Evolutionary conservation across 768 basidiomycete genomes (phyloP).

Genomic region (Coprinellus aureogranulatus): DNA sequence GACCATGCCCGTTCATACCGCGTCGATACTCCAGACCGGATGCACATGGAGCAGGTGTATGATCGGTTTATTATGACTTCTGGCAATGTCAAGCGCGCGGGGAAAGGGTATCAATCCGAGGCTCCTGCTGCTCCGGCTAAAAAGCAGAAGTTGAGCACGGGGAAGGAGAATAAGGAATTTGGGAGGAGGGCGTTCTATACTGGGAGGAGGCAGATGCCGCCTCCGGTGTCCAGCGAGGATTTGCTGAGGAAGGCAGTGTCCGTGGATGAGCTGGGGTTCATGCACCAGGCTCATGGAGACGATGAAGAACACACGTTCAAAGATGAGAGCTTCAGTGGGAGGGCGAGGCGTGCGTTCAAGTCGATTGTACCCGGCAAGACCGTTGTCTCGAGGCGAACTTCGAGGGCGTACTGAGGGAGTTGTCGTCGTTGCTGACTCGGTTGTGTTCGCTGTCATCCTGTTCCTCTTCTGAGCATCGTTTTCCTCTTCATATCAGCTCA

Average conservation of each 20-base stretch:
- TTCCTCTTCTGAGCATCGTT: not conserved
- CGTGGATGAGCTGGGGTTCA: conserved; percentile 66
- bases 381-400: conserved; percentile 48
- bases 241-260: conserved; percentile 42
- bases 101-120: conserved; percentile 80
- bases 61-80: conserved; percentile 82
- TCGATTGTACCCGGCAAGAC: conserved; percentile 70
- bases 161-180: conserved; percentile 26
- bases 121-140: conserved; percentile 42
- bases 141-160: conserved; percentile 15
- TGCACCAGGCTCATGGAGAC: conserved; percentile 46
- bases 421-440: not conserved
- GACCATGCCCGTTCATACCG: conserved; percentile 24
- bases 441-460: not conserved
- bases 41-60: conserved; percentile 70
- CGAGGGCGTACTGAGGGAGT: conserved; percentile 26
- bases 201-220: conserved; percentile 59
- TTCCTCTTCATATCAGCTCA: not conserved
- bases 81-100: conserved; percentile 68
- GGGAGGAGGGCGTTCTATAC: conserved; percentile 45
- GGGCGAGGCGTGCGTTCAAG: conserved; percentile 72
- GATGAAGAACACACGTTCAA: conserved; percentile 60
- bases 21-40: conserved; percentile 56
- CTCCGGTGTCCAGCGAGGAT: conserved; percentile 70
- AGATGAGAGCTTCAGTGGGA: conserved; percentile 44